phyloP scores from a whole-genome alignment of 2,329 filamentous ascomycete genomes.

The Fusarium agapanthi region DNA sequence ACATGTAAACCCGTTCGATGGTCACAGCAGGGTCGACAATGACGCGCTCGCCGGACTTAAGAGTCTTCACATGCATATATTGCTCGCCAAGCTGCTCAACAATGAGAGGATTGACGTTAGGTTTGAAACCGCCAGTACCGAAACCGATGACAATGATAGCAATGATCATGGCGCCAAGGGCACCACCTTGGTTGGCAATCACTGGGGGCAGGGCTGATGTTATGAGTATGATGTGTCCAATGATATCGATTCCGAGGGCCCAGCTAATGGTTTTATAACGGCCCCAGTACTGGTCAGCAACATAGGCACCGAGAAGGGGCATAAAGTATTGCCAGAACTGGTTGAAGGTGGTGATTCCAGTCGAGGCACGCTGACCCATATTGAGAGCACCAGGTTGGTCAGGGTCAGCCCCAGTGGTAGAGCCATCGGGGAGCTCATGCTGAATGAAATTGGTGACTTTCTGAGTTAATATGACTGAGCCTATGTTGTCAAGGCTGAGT shows the following conservation, averaged over 20 bases:
- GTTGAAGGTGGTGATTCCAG: constrained; percentile 58
- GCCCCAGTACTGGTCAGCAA: constrained; percentile 67
- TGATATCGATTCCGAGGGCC: constrained; percentile 68
- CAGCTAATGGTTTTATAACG: constrained; percentile 74
- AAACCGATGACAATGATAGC: constrained; percentile 62
- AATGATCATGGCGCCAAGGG: constrained; percentile 71
- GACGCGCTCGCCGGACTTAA: constrained; percentile 66
- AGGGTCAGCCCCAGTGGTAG: constrained; percentile 59
- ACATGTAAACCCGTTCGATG: constrained; percentile 62
- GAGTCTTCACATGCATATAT: constrained; percentile 61
- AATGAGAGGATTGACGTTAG: constrained; percentile 74
- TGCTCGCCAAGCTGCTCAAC: constrained; percentile 70
- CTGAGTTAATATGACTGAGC: not conserved
- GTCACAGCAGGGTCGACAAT: constrained; percentile 73
- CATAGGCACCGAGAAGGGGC: constrained; percentile 62
- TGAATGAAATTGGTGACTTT: constrained; percentile 71
- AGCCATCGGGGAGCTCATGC: constrained; percentile 62
- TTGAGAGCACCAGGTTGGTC: constrained; percentile 63
- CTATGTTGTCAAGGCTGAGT: not conserved
- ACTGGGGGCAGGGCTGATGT: constrained; percentile 70
- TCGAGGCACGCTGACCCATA: constrained; percentile 63
- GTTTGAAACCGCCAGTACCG: constrained; percentile 79
- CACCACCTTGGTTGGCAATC: constrained; percentile 62
- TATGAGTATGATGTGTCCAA: constrained; percentile 74
- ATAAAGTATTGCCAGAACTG: constrained; percentile 69